Conservation (phyloP, 2,329 filamentous ascomycete species). For the Cordyceps pruinosa region DNA sequence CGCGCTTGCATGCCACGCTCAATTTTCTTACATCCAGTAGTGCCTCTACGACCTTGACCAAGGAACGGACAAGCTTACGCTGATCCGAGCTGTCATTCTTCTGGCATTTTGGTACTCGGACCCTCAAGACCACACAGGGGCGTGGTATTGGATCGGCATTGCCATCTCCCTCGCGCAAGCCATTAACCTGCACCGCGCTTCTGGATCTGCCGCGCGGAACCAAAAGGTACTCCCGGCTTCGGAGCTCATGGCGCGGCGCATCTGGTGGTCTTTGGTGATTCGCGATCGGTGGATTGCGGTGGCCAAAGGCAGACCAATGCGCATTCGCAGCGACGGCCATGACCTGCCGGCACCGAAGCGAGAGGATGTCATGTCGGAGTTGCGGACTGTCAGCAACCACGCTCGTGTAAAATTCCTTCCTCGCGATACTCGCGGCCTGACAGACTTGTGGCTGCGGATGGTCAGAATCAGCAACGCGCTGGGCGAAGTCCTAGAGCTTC, state of each 20-base stretch:
- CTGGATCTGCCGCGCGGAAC: neutral
- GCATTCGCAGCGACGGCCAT: constrained; percentile 4
- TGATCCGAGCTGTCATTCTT: neutral
- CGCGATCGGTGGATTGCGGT: constrained; percentile 7
- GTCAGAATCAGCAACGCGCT: constrained; percentile 1
- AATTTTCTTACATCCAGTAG: neutral
- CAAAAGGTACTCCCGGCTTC: neutral
- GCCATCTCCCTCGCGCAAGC: neutral
- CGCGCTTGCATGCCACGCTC: neutral
- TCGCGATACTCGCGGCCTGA: neutral
- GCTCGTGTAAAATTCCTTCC: neutral
- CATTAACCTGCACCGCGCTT: neutral
- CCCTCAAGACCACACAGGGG: neutral
- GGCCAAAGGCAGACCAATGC: constrained; percentile 8
- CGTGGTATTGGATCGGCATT: constrained; percentile 4
- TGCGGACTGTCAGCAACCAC: neutral
- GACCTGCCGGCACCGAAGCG: neutral
- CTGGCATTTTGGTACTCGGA: constrained; percentile 4
- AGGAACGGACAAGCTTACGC: neutral
- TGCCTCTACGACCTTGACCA: neutral
- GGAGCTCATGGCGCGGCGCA: neutral
- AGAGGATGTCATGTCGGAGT: neutral
- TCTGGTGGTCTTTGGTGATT: constrained; percentile 6
- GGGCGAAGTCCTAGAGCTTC: neutral
- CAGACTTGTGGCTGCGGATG: neutral